Percentiles rank a stretch among this genome's conserved stretches.
These are phyloP conservation scores for Coemansia sp. DNA, from an alignment of 192 early-diverging fungal species.

Conservation along the genomic window DNA sequence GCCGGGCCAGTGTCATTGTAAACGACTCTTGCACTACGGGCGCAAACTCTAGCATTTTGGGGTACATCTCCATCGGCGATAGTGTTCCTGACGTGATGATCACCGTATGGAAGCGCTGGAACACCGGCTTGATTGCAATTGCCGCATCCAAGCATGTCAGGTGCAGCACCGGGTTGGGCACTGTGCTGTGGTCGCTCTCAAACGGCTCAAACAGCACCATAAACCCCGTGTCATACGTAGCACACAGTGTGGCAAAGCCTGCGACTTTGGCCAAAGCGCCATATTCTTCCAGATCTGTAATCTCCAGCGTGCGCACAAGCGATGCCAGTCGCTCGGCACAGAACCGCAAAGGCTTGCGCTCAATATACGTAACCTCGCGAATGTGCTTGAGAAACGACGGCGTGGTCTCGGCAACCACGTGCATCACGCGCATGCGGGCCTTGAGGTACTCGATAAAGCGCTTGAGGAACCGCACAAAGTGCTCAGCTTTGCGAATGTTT, in stretches of 20 bases:
- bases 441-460: conserved; percentile 98
- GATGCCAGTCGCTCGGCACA: conserved; percentile 89
- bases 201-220: conserved; percentile 95
- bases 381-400: conserved; percentile 90
- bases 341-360: conserved; percentile 92
- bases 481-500: conserved; percentile 95
- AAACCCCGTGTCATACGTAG: conserved; percentile 97
- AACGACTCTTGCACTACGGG: conserved; percentile 90
- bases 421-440: conserved; percentile 93
- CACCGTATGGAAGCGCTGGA: conserved; percentile 92
- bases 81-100: conserved; percentile 99
- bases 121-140: conserved; percentile 93
- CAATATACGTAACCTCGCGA: conserved; percentile 93
- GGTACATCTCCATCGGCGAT: conserved; percentile 98
- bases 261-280: conserved; percentile 83
- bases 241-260: conserved; percentile 89
- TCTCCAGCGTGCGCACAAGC: conserved; percentile 87
- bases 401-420: conserved; percentile 96
- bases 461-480: conserved; percentile 95
- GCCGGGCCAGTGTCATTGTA: conserved; percentile 92
- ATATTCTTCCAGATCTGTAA: conserved; percentile 89
- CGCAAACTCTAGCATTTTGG: conserved; percentile 86
- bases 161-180: conserved; percentile 95
- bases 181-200: conserved; percentile 86
- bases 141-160: conserved; percentile 95